phyloP scores from a whole-genome alignment of 345 rosid species.

The Euclidium syriacum region DNA sequence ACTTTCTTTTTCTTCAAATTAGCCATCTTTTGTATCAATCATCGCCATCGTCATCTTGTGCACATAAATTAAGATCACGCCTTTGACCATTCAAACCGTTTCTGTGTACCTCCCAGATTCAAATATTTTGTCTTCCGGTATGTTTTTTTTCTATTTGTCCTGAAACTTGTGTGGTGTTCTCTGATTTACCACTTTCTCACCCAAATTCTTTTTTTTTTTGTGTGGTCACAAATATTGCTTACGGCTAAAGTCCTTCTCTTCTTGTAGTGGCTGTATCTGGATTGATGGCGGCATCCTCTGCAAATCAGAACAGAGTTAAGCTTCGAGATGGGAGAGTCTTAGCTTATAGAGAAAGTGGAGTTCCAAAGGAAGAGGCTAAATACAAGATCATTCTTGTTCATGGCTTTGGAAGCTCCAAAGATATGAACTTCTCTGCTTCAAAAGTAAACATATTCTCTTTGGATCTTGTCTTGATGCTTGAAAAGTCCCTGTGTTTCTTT shows the following conservation, averaged over 20 bases:
- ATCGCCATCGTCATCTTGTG: constrained; percentile 1
- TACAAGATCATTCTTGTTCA: constrained; percentile 66
- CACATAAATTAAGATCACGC: neutral
- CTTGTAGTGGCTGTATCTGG: neutral
- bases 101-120: neutral
- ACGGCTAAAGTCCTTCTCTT: neutral
- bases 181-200: neutral
- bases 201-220: neutral
- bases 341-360: constrained; percentile 73
- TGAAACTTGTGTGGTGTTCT: too few species aligned
- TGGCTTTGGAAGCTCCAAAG: constrained; percentile 95
- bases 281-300: constrained; percentile 7
- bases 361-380: constrained; percentile 50
- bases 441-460: constrained; percentile 36
- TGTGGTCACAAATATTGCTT: neutral
- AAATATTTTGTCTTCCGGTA: neutral
- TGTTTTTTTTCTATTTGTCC: too few species aligned
- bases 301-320: constrained; percentile 35
- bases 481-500: neutral
- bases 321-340: constrained; percentile 74
- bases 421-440: constrained; percentile 75
- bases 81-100: constrained; percentile 13
- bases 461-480: neutral
- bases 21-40: too few species aligned
- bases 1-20: neutral